Evolutionary conservation across 2,329 filamentous ascomycete genomes (phyloP).

Genomic region (Clonostachys byssicola): DNA sequence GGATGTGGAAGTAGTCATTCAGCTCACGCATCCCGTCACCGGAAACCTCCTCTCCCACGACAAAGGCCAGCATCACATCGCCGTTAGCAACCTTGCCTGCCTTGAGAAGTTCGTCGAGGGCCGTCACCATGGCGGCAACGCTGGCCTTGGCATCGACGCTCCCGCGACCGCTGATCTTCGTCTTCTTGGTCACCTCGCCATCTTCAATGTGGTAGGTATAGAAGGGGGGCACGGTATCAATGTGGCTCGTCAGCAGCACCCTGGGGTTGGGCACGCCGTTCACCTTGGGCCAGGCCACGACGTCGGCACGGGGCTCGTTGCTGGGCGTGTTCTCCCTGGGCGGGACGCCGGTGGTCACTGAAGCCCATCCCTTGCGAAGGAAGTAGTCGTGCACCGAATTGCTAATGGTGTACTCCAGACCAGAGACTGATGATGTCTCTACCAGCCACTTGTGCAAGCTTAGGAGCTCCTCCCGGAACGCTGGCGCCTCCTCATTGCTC

Average conservation of each 20-base stretch:
- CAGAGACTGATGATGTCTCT: slow-evolving; percentile 66
- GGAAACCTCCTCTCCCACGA: slow-evolving; percentile 77
- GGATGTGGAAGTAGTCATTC: slow-evolving; percentile 22
- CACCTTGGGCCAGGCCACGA: slow-evolving; percentile 3
- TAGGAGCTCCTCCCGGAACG: slow-evolving; percentile 51
- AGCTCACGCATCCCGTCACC: slow-evolving; percentile 76
- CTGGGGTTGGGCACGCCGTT: slow-evolving; percentile 42
- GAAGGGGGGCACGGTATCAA: slow-evolving; percentile 73
- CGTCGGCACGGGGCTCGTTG: slow-evolving; percentile 12
- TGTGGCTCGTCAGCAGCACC: slow-evolving; percentile 73
- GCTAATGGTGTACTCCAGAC: slow-evolving; percentile 65
- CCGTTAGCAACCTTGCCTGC: slow-evolving; percentile 31
- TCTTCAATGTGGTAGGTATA: slow-evolving; percentile 62
- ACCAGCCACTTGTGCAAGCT: slow-evolving; percentile 73
- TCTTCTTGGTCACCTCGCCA: slow-evolving; percentile 33
- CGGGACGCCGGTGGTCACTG: slow-evolving; percentile 33
- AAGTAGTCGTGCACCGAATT: slow-evolving; percentile 67
- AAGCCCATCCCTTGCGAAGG: slow-evolving; percentile 34
- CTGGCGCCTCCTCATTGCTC: too few relatives aligned
- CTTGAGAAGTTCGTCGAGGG: slow-evolving; percentile 51
- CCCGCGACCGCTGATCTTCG: slow-evolving; percentile 66
- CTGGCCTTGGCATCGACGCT: slow-evolving; percentile 68
- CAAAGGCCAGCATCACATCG: slow-evolving; percentile 59
- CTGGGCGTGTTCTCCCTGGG: slow-evolving; percentile 19
- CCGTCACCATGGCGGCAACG: slow-evolving; percentile 71